Evolutionary conservation across 2,329 filamentous ascomycete genomes (phyloP), one percentile per base, ranked within the genome.

Genomic region (Zopfia rhizophila): DNA sequence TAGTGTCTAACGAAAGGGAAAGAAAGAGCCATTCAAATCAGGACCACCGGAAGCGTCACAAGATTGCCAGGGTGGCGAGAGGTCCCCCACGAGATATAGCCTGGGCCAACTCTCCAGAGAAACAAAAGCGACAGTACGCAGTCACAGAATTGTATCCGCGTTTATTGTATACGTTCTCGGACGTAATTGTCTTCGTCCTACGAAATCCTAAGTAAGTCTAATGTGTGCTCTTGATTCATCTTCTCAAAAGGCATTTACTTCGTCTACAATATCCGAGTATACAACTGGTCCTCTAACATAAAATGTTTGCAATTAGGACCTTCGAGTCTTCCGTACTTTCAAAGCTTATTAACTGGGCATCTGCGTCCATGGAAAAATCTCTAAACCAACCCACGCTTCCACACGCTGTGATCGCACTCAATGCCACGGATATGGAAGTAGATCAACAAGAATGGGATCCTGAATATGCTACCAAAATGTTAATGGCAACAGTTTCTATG

Each of bases 381-480:
- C 72, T 78, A 30, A 83, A 83, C 46, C 81, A 83, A 51, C 80
- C 81, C 0, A 73, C 77, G 2, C 70, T 83, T 3, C 80, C 81
- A 3, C 78, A 82, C 55, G 80, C 77, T 5, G 74, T 84, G 39
- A 78, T 84, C 29, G 78, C 77, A 0, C 65, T 83, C 24, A 82
- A 82, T 56, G 74, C 72, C 1, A 69, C 73, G 0, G 72, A 78
- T 7, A 55, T 62, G 29, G 64, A 65, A 27, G 63, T 75, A 3
- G 63, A 75, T 23, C 61, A 65, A n/a, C 53, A 64, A 6, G 66
- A 73, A 32, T 82, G 78, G 78, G 71, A 79, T 48, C 53, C 70
- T 3, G 51, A 73, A 7, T 57, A 47, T 8, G 71, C 75, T 5
- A 81, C 78, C 1, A 48, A 58, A 68, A 7, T 69, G 79, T 38